Base-by-base conservation (phyloP, 345 rosid species). In the Diplotaxis tenuifolia region DNA sequence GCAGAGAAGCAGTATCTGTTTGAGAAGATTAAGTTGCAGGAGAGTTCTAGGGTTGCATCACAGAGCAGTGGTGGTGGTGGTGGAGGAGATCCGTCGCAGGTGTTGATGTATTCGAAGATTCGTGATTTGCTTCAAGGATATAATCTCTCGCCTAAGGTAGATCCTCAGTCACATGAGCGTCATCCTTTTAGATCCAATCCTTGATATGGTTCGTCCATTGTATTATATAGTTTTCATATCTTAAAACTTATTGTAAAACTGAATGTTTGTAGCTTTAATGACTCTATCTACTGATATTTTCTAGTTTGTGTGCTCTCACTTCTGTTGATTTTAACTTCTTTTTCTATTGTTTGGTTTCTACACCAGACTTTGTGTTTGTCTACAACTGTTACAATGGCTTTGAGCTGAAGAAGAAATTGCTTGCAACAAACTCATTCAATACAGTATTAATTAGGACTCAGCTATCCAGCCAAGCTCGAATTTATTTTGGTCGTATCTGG, bases 21-120 rank as follows among this genome's bases (percentile, higher is more conserved):
- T 68, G 99, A 95, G 88, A 92, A 92, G 86, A 90, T 95, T 56
- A 89, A 90, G 73, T 78, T 90, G 70, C 99, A 92, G 75, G 99
- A 92, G 70, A 87, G 38, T 7, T 49, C 78, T 4, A 67, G 78
- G 73, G 62, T 36, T 3, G 73, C 42, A 0, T 74, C 78, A 50
- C 78, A 67, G 42, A 67, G 78, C 52, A 67, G 78, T 50, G 78
- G 96, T 69, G 86, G 87, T 5, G 87, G 88, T 14, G 93, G 85
- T 14, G 93, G 85, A 16, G 97, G 84, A 19, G 97, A 92, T 47
- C 82, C 97, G 40, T 85, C 95, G 4, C 93, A 84, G 82, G 80
- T 71, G 47, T 60, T 88, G 81, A 81, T 88, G 80, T 86, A 82
- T 81, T 71, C 89, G 52, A 87, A 88, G 67, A 81, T 86, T 77